Base-by-base conservation (phyloP, 768 basidiomycete genomes). In the Fibroporia radiculosa region DNA sequence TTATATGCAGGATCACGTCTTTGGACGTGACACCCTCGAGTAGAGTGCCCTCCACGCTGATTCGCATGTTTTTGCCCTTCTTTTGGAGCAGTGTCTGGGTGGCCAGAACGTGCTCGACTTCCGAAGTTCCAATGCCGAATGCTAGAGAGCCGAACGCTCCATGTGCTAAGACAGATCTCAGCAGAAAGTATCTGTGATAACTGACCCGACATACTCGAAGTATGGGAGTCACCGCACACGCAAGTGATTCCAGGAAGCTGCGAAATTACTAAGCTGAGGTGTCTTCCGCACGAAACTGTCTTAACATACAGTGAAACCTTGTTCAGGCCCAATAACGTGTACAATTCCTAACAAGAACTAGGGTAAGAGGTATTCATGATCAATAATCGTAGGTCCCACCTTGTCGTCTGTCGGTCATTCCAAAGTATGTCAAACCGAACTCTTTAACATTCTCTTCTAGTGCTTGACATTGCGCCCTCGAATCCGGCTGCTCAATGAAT, bases 31-130 rank as follows among this genome's bases (percentile, higher is more conserved):
- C 72, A 35, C 79, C 79, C 38, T 75, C 70, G 29, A 61, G 62
- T 11, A 82, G 69, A 5, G 62, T 58, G 37, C 79, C 79, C 33
- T 82, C 73, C 48, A 82, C 77, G 49, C 66, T 70, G 58, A 82
- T 71, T 43, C 74, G 72, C 78, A 82, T 80, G 69, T 80, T 82
- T 62, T 77, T 77, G 37, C 72, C 72, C 62, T 78, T 78, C 55
- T 68, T 68, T 62, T 82, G 79, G 39, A 75, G 65, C 18, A 82
- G 66, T 34, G 77, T 78, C 56, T 82, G 78, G 13, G 79, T 82
- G 11, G 79, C 79, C 39, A 82, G 75, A 48, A 82, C 78, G 57
- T 82, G 79, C 58, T 82, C 79, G 52, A 82, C 78, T 57, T 82
- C 78, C 47, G 78, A 80, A 2, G 79, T 80, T 27, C 79, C 79